Percentiles rank a stretch among this genome's conserved stretches.
Evolutionary conservation across 805 yeast species (phyloP).

Genomic region (Ogataea chonburiensis): DNA sequence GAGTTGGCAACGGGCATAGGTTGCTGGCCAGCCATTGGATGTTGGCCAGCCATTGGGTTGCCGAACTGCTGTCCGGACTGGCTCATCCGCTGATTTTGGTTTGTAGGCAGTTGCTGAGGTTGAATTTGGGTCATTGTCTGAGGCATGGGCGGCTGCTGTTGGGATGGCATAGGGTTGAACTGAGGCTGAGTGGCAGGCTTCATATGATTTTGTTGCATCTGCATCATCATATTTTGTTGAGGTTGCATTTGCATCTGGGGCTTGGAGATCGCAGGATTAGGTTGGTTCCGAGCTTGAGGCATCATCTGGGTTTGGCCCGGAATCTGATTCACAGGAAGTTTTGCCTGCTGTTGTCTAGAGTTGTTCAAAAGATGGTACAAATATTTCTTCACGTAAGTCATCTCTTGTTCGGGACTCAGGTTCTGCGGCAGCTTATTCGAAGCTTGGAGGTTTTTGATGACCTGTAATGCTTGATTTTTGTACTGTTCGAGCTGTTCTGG

Average conservation of each 20-base stretch:
- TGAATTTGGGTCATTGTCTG: constrained; percentile 17
- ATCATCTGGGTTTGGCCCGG: constrained; percentile 8
- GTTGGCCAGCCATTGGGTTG: constrained; percentile 9
- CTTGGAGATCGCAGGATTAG: constrained; percentile 6
- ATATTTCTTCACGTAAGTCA: constrained; percentile 34
- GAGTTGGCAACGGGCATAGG: constrained; percentile 11
- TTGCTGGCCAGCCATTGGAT: constrained; percentile 17
- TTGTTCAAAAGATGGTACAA: constrained; percentile 30
- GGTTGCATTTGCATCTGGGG: constrained; percentile 25
- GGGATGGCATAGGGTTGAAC: constrained; percentile 9
- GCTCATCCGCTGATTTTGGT: constrained; percentile 22
- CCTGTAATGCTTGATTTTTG: constrained; percentile 36
- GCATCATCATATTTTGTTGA: constrained; percentile 24
- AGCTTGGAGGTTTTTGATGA: constrained; percentile 35
- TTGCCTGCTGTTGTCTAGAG: constrained; percentile 21
- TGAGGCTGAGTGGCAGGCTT: constrained; percentile 15
- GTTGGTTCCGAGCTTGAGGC: constrained; percentile 21
- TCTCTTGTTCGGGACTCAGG: constrained; percentile 36
- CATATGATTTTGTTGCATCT: constrained; percentile 31
- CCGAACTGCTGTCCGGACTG: constrained; percentile 21
- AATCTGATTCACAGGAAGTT: constrained; percentile 11
- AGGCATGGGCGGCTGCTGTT: constrained; percentile 12
- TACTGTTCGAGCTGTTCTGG: constrained; percentile 31
- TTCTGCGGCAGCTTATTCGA: constrained; percentile 33
- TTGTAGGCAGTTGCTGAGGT: constrained; percentile 34